Base-by-base conservation (phyloP, 116 monocot species). In the Phalaenopsis hybrid region DNA sequence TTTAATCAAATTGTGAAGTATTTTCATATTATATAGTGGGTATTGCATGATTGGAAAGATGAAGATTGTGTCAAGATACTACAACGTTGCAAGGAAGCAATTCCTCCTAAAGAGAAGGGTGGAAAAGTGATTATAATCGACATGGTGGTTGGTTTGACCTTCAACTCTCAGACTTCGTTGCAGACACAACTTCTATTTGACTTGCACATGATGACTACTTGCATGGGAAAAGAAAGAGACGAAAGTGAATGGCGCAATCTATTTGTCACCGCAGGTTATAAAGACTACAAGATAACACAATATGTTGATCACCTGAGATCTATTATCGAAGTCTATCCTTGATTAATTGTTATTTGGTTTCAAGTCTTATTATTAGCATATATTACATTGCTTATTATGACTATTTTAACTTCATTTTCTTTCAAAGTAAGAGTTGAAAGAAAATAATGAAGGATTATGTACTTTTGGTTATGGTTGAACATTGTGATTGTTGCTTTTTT, bases 101-200 rank as follows among this genome's bases (percentile, higher is more conserved):
- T 88, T 65, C 80, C 85, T 4, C 41, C 70, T 0, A 85, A 76
- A 50, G 28, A 28, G 28, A 28, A 28, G 28, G 28, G 28, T 28
- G 82, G 88, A 15, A 82, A 88, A 76, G 74, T 82, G 16, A 88
- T 88, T 15, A 79, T 87, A 15, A 84, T 85, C 15, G 82, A 88
- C 41, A 55, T 82, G 50, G 88, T 88, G 16, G 50, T 85, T 21
- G 31, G 67, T 8, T 45, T 37, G 28, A 59, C 33, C 20, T 8
- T 8, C 45, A 13, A 37, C 10, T 3, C 34, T 37, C 13, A 72
- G 3, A 12, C 13, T 11, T 2, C 28, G 37, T 1, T 72, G 15
- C 85, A 85, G 18, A 74, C 80, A 6, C 80, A 88, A 25, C 77
- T 82, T 20, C 44, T 77, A 12, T 83, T 80, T 44, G 85, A 88